Conservation (phyloP, 1,284 basidiomycete species). For the Marasmius oreades region DNA sequence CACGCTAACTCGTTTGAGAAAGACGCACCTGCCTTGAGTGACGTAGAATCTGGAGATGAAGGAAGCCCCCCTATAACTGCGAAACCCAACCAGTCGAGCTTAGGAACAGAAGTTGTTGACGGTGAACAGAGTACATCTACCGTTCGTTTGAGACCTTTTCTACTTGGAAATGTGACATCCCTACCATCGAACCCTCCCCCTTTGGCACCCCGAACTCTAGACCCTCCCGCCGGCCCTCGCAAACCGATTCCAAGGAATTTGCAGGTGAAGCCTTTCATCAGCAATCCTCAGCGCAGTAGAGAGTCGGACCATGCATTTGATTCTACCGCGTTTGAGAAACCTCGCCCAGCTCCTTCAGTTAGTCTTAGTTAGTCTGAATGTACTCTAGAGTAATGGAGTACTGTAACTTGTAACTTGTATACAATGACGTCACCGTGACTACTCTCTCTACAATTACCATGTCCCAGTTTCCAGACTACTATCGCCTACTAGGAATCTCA, state of each 20-base stretch:
- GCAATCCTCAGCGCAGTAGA: slow-evolving; percentile 27
- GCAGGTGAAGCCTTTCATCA: slow-evolving; percentile 29
- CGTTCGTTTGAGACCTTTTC: slow-evolving; percentile 19
- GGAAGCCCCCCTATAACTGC: background rate
- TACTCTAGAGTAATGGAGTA: background rate
- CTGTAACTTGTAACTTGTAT: background rate
- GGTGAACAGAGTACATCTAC: slow-evolving; percentile 9
- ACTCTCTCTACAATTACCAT: slow-evolving; percentile 3
- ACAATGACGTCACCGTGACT: slow-evolving; percentile 1
- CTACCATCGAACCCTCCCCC: slow-evolving; percentile 16
- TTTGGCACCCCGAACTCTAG: slow-evolving; percentile 12
- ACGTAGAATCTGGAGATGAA: slow-evolving; percentile 21
- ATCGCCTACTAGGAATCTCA: slow-evolving; percentile 56
- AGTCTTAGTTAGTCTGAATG: background rate
- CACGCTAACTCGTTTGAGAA: slow-evolving; percentile 4
- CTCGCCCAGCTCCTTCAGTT: slow-evolving; percentile 29
- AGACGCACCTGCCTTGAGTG: slow-evolving; percentile 4
- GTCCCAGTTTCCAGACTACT: slow-evolving; percentile 64
- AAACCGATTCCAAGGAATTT: slow-evolving; percentile 16
- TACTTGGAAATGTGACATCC: slow-evolving; percentile 15
- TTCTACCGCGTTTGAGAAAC: slow-evolving; percentile 39
- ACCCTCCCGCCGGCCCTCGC: slow-evolving; percentile 16
- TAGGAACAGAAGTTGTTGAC: background rate
- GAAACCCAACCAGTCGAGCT: no score
- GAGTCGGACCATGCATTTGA: slow-evolving; percentile 16